Evolutionary conservation across 139 green algal species (phyloP).

Genomic region (Bryopsis sp.): DNA sequence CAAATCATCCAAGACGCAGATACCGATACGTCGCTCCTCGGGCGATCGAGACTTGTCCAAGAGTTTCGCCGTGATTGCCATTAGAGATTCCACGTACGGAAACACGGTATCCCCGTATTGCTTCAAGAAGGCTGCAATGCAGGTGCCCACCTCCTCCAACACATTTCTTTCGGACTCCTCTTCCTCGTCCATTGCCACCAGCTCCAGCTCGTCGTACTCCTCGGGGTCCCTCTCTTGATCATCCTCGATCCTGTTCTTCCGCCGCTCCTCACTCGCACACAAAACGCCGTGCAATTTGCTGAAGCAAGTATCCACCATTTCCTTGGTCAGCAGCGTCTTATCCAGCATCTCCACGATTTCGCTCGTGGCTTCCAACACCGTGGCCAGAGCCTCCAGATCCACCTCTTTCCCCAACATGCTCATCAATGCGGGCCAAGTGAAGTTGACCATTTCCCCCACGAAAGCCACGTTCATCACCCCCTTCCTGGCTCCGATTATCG

Average conservation of each 20-base stretch:
- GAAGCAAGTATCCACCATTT: constrained; percentile 40
- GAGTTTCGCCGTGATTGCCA: constrained; percentile 57
- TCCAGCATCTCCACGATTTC: constrained; percentile 50
- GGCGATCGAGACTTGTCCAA: constrained; percentile 39
- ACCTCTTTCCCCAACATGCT: constrained; percentile 48
- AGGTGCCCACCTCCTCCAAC: constrained; percentile 36
- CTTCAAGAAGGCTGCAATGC: constrained; percentile 62
- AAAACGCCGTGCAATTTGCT: constrained; percentile 42
- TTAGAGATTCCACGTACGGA: constrained; percentile 72
- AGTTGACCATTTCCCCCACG: constrained; percentile 53
- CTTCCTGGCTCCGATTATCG: too few relatives aligned
- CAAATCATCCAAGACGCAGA: constrained; percentile 92
- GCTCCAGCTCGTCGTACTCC: constrained; percentile 81
- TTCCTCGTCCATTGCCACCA: constrained; percentile 84
- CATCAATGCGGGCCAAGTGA: constrained; percentile 51
- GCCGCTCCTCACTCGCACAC: constrained; percentile 48
- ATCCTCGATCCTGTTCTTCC: constrained; percentile 42
- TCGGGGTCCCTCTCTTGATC: constrained; percentile 84
- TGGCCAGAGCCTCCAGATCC: constrained; percentile 37
- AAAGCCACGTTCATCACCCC: constrained; percentile 59
- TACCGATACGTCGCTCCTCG: constrained; percentile 76
- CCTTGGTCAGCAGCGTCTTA: constrained; percentile 28
- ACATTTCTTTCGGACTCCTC: constrained; percentile 69
- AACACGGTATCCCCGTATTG: constrained; percentile 64
- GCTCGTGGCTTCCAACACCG: constrained; percentile 38